Evolutionary conservation across 2,329 filamentous ascomycete species (phyloP).

Genomic region (Cryphonectria parasitica): DNA sequence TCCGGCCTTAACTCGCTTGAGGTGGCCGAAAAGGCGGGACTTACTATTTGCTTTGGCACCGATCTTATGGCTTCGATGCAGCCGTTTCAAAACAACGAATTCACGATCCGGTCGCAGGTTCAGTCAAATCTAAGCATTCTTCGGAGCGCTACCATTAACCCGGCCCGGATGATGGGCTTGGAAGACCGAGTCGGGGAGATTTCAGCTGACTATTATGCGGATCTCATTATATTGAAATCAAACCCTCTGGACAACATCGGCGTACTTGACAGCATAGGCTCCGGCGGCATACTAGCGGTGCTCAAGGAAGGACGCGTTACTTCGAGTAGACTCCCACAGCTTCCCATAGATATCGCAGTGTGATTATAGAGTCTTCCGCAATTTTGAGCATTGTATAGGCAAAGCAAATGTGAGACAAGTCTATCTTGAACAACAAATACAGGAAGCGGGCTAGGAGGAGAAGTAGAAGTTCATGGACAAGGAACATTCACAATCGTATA

Average conservation of each 20-base stretch:
- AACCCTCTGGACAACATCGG: slow-evolving; percentile 9
- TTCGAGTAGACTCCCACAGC: background rate
- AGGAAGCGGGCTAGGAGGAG: no score
- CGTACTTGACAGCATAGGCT: slow-evolving; percentile 6
- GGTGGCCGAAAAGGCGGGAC: slow-evolving; percentile 1
- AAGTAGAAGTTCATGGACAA: no score
- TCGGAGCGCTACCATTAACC: slow-evolving; percentile 8
- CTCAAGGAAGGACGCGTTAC: slow-evolving; percentile 7
- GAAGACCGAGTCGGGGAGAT: background rate
- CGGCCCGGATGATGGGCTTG: slow-evolving; percentile 10
- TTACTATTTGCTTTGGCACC: slow-evolving; percentile 8
- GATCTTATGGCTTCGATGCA: slow-evolving; percentile 10
- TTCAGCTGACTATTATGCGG: background rate
- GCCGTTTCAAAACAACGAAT: slow-evolving; percentile 7
- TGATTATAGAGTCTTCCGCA: no score
- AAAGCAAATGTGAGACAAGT: no score
- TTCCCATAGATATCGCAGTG: background rate
- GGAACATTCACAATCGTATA: no score
- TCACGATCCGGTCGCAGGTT: slow-evolving; percentile 2
- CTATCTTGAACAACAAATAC: no score
- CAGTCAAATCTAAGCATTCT: background rate
- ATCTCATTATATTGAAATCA: slow-evolving; percentile 6
- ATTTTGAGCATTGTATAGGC: no score
- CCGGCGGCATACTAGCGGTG: background rate
- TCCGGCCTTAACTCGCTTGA: background rate